A percentile compares a stretch with the other conserved stretches of the same genome.
Evolutionary conservation across 108 stramenopile species (phyloP).

Genomic region (Nitzschia palea): DNA sequence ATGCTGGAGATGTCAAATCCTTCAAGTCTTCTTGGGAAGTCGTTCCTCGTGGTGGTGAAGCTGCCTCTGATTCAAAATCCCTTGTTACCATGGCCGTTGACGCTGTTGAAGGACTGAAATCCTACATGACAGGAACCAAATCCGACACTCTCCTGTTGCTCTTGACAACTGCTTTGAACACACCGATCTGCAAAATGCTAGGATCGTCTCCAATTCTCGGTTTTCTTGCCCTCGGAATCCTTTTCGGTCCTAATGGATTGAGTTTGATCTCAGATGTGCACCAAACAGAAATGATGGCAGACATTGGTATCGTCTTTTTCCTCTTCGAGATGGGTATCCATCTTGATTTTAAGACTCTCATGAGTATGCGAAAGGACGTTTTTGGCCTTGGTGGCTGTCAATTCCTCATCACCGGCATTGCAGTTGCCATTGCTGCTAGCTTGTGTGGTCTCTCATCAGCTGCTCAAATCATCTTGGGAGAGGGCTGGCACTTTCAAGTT

Average conservation of each 20-base stretch:
- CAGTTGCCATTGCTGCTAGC: slow-evolving; percentile 58
- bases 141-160: slow-evolving; percentile 82
- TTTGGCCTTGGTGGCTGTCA: slow-evolving; percentile 90
- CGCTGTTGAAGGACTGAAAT: slow-evolving; percentile 38
- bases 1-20: not conserved
- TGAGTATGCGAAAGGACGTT: slow-evolving; percentile 85
- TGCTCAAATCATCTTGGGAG: slow-evolving; percentile 83
- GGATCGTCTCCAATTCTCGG: slow-evolving; percentile 90
- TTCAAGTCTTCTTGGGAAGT: slow-evolving; percentile 23
- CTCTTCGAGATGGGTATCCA: slow-evolving; percentile 97
- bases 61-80: not conserved
- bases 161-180: slow-evolving; percentile 78
- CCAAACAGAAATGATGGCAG: slow-evolving; percentile 84
- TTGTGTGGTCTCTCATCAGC: slow-evolving; percentile 58
- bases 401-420: slow-evolving; percentile 75
- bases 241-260: slow-evolving; percentile 85
- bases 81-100: slow-evolving; percentile 15
- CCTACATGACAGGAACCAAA: slow-evolving; percentile 77
- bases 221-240: slow-evolving; percentile 77
- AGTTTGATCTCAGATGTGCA: slow-evolving; percentile 71
- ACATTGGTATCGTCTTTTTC: slow-evolving; percentile 95
- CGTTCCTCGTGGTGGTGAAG: slow-evolving; percentile 36
- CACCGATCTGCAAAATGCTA: slow-evolving; percentile 73
- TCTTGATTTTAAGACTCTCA: slow-evolving; percentile 80
- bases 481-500: slow-evolving; percentile 83